Percentiles rank a stretch among this genome's conserved stretches.
phyloP scores from a whole-genome alignment of 2,329 filamentous ascomycete genomes.

The Neobulgaria alba region DNA sequence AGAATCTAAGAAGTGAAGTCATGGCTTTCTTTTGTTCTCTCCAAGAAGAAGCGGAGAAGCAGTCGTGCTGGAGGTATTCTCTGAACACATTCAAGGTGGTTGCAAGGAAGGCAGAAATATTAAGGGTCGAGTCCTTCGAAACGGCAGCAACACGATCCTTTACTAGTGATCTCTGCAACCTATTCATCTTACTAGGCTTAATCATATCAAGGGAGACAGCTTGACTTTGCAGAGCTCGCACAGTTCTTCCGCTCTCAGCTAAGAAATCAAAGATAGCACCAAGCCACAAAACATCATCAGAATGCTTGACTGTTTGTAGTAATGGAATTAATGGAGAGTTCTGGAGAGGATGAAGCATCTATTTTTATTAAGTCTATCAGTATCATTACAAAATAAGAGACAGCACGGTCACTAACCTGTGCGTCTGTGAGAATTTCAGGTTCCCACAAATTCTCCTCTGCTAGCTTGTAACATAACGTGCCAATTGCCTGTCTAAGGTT shows the following conservation, averaged over 20 bases:
- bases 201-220: slow-evolving; percentile 39
- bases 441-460: no score
- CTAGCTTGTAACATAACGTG: no score
- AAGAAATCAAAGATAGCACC: slow-evolving; percentile 44
- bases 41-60: slow-evolving; percentile 25
- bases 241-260: slow-evolving; percentile 36
- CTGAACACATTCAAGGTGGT: slow-evolving; percentile 35
- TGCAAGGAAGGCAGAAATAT: slow-evolving; percentile 42
- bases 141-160: slow-evolving; percentile 46
- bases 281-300: slow-evolving; percentile 37
- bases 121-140: slow-evolving; percentile 52
- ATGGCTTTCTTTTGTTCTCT: slow-evolving; percentile 32
- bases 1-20: slow-evolving; percentile 40
- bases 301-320: slow-evolving; percentile 32
- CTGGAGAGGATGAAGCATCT: slow-evolving; percentile 51
- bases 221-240: slow-evolving; percentile 34
- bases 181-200: slow-evolving; percentile 42
- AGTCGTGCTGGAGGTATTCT: slow-evolving; percentile 34
- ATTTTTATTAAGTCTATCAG: slow-evolving; percentile 26
- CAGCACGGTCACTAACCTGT: slow-evolving; percentile 35
- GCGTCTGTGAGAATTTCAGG: slow-evolving; percentile 30
- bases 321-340: slow-evolving; percentile 46
- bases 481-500: no score
- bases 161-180: slow-evolving; percentile 52
- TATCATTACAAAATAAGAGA: slow-evolving; percentile 21